Conservation (phyloP, 2,329 filamentous ascomycete species). For the Calonectria pseudoreteaudii region DNA sequence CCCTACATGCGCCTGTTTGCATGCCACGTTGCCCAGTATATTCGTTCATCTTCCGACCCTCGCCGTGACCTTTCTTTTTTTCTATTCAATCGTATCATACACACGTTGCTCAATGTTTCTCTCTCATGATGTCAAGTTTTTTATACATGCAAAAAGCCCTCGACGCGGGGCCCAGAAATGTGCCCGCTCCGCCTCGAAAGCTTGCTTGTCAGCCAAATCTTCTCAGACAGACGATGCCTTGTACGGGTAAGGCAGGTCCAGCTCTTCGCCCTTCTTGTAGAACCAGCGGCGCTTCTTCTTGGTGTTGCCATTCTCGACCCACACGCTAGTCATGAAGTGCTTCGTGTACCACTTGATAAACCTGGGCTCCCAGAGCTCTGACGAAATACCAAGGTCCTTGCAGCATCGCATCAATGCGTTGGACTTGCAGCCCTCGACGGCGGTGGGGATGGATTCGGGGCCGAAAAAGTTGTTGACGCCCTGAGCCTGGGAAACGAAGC, state of each 20-base stretch:
- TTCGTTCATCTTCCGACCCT: neutral
- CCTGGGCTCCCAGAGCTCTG: slow-evolving; percentile 95
- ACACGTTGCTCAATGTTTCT: slow-evolving; percentile 3
- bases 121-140: neutral
- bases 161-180: neutral
- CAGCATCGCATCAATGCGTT: slow-evolving; percentile 98
- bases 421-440: slow-evolving; percentile 96
- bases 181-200: neutral
- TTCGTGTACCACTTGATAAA: slow-evolving; percentile 88
- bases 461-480: slow-evolving; percentile 96
- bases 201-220: neutral
- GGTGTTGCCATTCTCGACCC: slow-evolving; percentile 87
- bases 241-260: slow-evolving; percentile 77
- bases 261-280: slow-evolving; percentile 73
- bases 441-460: slow-evolving; percentile 89
- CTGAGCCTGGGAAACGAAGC: slow-evolving; percentile 90
- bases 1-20: neutral
- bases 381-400: slow-evolving; percentile 95
- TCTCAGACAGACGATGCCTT: slow-evolving; percentile 48
- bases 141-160: neutral
- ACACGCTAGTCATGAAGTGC: slow-evolving; percentile 81
- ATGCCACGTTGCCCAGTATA: neutral
- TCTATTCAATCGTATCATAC: slow-evolving; percentile 27
- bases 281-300: slow-evolving; percentile 94
- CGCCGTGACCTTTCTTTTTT: neutral